These are phyloP conservation scores for Eimeria brunetti DNA, from an alignment of 169 alveolate genomes.

Conservation along the genomic window DNA sequence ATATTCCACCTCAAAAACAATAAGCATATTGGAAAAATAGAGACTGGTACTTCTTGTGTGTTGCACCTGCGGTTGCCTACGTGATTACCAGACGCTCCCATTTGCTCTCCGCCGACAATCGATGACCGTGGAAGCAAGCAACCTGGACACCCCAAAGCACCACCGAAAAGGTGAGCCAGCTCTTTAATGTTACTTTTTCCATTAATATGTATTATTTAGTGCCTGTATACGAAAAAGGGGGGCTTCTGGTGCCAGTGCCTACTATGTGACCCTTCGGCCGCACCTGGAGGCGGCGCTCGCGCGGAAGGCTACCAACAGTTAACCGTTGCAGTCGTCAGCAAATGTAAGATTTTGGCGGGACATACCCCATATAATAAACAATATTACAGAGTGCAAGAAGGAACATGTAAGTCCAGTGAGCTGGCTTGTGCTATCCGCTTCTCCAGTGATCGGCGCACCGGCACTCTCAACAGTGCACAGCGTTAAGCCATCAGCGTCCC, in stretches of 20 bases:
- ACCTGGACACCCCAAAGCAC: neutral
- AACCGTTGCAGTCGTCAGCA: neutral
- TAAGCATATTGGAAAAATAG: neutral
- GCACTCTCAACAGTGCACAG: conserved; percentile 14
- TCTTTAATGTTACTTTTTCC: neutral
- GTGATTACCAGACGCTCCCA: neutral
- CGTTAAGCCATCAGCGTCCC: neutral
- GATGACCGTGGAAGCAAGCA: conserved; percentile 18
- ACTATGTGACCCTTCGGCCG: conserved; percentile 21
- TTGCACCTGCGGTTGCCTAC: neutral
- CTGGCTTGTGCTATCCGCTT: neutral
- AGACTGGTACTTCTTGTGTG: neutral
- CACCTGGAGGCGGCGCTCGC: conserved; percentile 52
- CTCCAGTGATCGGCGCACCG: conserved; percentile 50
- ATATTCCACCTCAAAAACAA: neutral
- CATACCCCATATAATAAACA: neutral
- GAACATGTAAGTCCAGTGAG: neutral
- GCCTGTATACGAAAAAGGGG: neutral
- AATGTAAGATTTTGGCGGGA: neutral
- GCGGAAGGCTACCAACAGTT: neutral
- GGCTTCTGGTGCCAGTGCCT: conserved; percentile 51
- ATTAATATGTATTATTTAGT: neutral
- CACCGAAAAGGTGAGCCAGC: neutral
- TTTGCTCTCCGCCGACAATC: neutral
- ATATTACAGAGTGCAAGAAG: neutral